Base-by-base conservation (phyloP, 2,329 filamentous ascomycete species). In the Fusarium succisae region DNA sequence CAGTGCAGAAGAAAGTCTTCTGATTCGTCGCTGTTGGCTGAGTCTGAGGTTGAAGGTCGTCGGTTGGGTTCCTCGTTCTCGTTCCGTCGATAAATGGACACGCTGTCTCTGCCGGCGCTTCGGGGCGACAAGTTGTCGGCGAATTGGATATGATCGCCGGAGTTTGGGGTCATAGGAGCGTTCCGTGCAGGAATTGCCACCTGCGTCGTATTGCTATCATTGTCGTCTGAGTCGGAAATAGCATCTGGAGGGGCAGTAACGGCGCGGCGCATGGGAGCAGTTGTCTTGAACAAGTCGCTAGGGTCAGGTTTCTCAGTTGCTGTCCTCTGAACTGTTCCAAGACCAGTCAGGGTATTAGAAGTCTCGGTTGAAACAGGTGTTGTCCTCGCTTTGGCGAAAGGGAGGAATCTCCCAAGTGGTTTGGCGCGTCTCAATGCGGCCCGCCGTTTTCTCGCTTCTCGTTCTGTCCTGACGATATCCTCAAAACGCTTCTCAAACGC, bases 401-500 rank as follows among this genome's bases (percentile, higher is more conserved):
- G 57, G 26, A 79, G 55, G 26, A 75, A 72, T n/a, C 66, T 61
- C 32, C 71, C 68, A 37, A 78, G 58, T 22, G 64, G 50, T 12
- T 63, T 58, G 18, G 71, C 65, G 22, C 68, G 69, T 43, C 73
- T 76, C 18, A 78, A 54, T 17, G 63, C 70, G 38, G 60, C 59
- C 18, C 70, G 74, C 17, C 70, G 70, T 55, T 67, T 77, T 57
- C 74, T 71, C 38, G 77, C 79, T 59, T 83, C 81, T 37, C 81
- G 79, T 66, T 85, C 81, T 53, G 80, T 79, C 72, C 84, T 79
- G 5, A 87, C 86, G 63, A 92, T 85, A 48, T 85, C 82, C 63
- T 87, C 82, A 68, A 93, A 90, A 26, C 89, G 87, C 65, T 83
- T 85, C 79, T 92, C 88, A 73, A 94, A 94, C 17, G 89, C 89